Evolutionary conservation across 345 rosid species (phyloP).

Genomic region (Geranium brycei): DNA sequence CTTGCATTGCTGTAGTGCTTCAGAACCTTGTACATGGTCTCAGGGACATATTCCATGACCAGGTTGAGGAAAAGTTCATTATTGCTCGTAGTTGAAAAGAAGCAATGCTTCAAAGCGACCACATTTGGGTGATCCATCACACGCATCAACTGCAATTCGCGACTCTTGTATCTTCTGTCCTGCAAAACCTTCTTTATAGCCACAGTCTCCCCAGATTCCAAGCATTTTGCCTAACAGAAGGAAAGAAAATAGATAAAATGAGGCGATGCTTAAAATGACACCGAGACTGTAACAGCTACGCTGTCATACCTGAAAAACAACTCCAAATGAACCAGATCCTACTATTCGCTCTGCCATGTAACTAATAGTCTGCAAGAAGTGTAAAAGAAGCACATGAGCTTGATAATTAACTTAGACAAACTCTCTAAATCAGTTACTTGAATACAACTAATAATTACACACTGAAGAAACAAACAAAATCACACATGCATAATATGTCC

Average conservation of each 20-base stretch:
- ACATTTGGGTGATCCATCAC: conserved; percentile 85
- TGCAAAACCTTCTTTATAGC: conserved; percentile 82
- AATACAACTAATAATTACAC: not conserved
- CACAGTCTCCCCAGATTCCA: conserved; percentile 78
- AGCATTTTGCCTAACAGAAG: conserved; percentile 48
- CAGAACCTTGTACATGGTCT: conserved; percentile 73
- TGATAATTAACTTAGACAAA: not conserved
- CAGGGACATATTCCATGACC: conserved; percentile 89
- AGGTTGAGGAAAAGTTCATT: conserved; percentile 73
- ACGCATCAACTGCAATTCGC: conserved; percentile 71
- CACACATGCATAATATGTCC: no score
- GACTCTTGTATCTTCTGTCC: conserved; percentile 74
- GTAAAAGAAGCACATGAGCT: not conserved
- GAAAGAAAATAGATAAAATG: no score
- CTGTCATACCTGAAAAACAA: conserved; percentile 55
- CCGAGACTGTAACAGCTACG: no score
- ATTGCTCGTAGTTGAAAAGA: conserved; percentile 73
- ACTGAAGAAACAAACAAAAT: no score
- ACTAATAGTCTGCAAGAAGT: conserved; percentile 54
- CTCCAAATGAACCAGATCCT: conserved; percentile 77
- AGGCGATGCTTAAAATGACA: no score
- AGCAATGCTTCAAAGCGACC: conserved; percentile 73
- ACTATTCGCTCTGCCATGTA: conserved; percentile 92
- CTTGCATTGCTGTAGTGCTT: conserved; percentile 72
- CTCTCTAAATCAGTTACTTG: not conserved